phyloP scores from a whole-genome alignment of 2,329 filamentous ascomycete genomes.

The Zarea fungicola region DNA sequence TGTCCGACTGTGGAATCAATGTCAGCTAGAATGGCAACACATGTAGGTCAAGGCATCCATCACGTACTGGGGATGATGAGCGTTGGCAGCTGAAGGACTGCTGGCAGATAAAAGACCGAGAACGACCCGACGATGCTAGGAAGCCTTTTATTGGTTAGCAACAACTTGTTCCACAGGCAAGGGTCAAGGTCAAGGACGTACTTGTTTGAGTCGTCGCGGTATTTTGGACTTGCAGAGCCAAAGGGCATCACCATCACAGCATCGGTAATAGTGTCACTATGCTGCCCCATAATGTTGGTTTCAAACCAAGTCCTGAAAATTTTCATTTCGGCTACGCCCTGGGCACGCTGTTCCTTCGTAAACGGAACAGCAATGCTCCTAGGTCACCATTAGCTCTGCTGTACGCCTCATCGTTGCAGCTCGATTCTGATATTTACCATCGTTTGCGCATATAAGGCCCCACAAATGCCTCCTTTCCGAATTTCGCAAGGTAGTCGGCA shows the following conservation, averaged over 20 bases:
- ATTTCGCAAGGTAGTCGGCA: slow-evolving; percentile 6
- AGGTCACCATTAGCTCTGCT: background rate
- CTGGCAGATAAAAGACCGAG: slow-evolving; percentile 5
- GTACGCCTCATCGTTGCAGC: background rate
- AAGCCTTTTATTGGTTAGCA: slow-evolving; percentile 6
- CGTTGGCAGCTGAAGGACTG: slow-evolving; percentile 3
- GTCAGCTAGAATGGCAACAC: background rate
- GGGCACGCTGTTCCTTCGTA: background rate
- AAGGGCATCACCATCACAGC: slow-evolving; percentile 6
- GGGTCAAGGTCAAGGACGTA: background rate
- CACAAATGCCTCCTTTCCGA: slow-evolving; percentile 3
- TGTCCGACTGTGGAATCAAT: slow-evolving; percentile 10
- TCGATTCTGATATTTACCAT: slow-evolving; percentile 3
- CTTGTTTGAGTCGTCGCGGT: slow-evolving; percentile 3
- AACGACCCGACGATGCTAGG: slow-evolving; percentile 5
- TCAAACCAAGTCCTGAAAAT: slow-evolving; percentile 6
- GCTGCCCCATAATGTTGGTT: slow-evolving; percentile 3
- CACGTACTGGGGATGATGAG: slow-evolving; percentile 4
- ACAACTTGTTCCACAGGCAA: background rate
- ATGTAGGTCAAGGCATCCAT: background rate
- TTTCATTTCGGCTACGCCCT: slow-evolving; percentile 6
- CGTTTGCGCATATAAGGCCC: slow-evolving; percentile 3
- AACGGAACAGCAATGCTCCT: slow-evolving; percentile 7
- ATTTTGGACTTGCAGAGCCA: slow-evolving; percentile 5
- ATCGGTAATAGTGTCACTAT: slow-evolving; percentile 5